Base-by-base conservation (phyloP, 2,329 filamentous ascomycete genomes). In the Cladophialophora chaetospira region DNA sequence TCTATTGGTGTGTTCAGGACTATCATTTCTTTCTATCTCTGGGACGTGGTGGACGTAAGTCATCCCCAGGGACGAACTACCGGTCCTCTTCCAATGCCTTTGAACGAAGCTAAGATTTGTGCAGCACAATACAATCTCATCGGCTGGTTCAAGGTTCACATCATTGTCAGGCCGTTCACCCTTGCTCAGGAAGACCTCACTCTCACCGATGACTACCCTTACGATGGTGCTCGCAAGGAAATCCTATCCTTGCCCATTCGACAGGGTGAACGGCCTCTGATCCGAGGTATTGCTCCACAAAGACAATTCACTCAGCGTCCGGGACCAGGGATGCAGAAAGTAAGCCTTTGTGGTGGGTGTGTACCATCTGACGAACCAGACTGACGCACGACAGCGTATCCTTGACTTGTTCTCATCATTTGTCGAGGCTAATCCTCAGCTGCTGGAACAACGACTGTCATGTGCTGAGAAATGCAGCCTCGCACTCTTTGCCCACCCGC, bases 211-310 rank as follows among this genome's bases (percentile, higher is more conserved):
- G 61, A 62, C 50, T 63, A 62, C 38, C 60, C 60, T 3, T 42
- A 52, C 2, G 17, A 33, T 29, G 55, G 53, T n/a, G 60, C 53
- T 53, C 55, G 54, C 47, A 58, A 56, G 31, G 56, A 61, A 6
- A 79, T 94, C 23, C 65, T 70, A 29, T 71, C 73, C 28, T 77
- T 94, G 0, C 84, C 87, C 1, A 78, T 78, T 55, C 85, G 90
- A 0, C 68, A 72, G 2, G 87, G 87, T 0, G 77, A 80, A 1
- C 82, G 88, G 1, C 91, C 90, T 1, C 69, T 73, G 2, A 86
- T 92, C 8, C 82, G 79, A 36, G 90, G 90, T 46, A 89, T 95
- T 56, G 90, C 89, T 1, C 90, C 90, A 0, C 90, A 96, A 67
- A 82, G 90, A 2, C 90, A 95, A 72, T 78, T 87, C 15, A 82